Evolutionary conservation across 2,329 filamentous ascomycete genomes (phyloP).

Genomic region (Fusarium sp.): DNA sequence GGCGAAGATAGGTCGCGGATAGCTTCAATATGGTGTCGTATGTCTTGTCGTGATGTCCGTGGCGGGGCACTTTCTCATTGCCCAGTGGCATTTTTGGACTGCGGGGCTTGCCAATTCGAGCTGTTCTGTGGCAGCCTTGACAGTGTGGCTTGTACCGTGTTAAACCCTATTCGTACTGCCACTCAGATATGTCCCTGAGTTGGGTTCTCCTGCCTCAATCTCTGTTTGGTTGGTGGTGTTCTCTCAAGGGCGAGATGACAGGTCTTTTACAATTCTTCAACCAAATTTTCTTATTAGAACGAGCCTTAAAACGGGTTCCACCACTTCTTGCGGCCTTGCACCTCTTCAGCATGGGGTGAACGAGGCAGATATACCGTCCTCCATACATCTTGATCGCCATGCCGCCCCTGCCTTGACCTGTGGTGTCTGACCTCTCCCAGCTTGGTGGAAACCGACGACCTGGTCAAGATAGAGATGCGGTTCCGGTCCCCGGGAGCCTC

Average conservation of each 20-base stretch:
- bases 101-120: conserved; percentile 42
- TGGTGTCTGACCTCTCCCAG: conserved; percentile 52
- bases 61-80: conserved; percentile 39
- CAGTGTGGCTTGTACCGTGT: conserved; percentile 21
- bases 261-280: neutral
- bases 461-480: conserved; percentile 46
- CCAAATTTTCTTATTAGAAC: neutral
- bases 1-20: conserved; percentile 7
- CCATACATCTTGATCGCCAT: neutral
- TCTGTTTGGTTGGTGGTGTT: neutral
- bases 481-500: conserved; percentile 20
- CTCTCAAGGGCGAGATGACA: neutral
- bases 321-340: conserved; percentile 34
- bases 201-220: neutral
- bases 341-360: conserved; percentile 21
- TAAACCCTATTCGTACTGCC: neutral
- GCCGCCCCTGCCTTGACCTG: conserved; percentile 22
- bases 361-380: conserved; percentile 37
- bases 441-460: conserved; percentile 56
- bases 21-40: conserved; percentile 31
- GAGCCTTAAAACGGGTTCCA: conserved; percentile 33
- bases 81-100: conserved; percentile 40
- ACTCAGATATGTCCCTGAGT: neutral
- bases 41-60: conserved; percentile 33
- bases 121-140: conserved; percentile 29